Percentiles rank a stretch among this genome's conserved stretches.
These are phyloP conservation scores for Talaromyces sp. DNA, from an alignment of 2,329 filamentous ascomycete species.

Conservation along the genomic window DNA sequence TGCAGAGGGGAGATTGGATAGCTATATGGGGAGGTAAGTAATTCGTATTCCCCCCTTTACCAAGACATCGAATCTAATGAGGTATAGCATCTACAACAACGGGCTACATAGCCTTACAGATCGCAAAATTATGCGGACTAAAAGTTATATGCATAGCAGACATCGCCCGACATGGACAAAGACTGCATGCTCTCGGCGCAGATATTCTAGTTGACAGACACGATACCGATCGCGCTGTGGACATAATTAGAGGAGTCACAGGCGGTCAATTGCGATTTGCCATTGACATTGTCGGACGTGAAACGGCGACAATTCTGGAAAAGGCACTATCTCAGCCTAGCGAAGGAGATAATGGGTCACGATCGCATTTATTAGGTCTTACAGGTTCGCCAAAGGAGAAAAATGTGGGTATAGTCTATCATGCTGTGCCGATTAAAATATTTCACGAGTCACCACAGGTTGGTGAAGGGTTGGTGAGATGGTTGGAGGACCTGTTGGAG, in stretches of 20 bases:
- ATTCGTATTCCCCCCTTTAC: not conserved
- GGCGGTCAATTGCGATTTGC: constrained; percentile 60
- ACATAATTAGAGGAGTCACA: constrained; percentile 60
- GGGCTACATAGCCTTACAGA: constrained; percentile 63
- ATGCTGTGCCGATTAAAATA: constrained; percentile 70
- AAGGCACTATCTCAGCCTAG: constrained; percentile 42
- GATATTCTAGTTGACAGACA: constrained; percentile 68
- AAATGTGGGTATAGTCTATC: constrained; percentile 49
- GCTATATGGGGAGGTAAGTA: constrained; percentile 66
- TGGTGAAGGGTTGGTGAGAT: constrained; percentile 60
- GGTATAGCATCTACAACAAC: constrained; percentile 63
- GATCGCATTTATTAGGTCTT: constrained; percentile 63
- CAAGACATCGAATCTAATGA: not conserved
- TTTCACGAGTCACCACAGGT: constrained; percentile 66
- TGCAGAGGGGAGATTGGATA: constrained; percentile 63
- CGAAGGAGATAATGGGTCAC: constrained; percentile 20
- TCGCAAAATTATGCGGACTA: constrained; percentile 64
- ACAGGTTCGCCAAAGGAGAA: constrained; percentile 62
- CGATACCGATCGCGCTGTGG: constrained; percentile 61
- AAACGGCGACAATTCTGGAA: constrained; percentile 59
- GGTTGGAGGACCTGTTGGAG: constrained; percentile 65
- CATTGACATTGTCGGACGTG: constrained; percentile 64
- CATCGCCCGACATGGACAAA: constrained; percentile 61
- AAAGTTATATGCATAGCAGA: constrained; percentile 66
- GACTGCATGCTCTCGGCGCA: constrained; percentile 52